These are phyloP conservation scores for Ascochyta koolunga DNA, from an alignment of 2,329 filamentous ascomycete species.

Conservation along the genomic window DNA sequence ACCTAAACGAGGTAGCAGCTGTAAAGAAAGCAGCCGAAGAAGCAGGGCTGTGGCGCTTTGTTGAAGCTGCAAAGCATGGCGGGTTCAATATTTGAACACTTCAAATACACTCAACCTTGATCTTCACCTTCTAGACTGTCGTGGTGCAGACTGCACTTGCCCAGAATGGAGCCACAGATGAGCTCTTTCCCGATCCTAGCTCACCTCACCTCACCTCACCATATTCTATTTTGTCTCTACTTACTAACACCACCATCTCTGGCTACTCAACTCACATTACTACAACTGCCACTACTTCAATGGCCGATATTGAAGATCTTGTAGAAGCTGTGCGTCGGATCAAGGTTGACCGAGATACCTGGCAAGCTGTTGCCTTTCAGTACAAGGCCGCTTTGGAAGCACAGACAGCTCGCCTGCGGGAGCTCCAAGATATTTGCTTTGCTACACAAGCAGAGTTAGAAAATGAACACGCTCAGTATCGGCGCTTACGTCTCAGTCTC, in stretches of 20 bases:
- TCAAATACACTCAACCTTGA: no score
- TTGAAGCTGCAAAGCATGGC: constrained; percentile 66
- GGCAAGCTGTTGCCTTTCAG: constrained; percentile 33
- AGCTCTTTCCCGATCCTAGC: not conserved
- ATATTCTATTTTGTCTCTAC: not conserved
- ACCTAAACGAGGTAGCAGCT: constrained; percentile 66
- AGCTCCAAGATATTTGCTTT: constrained; percentile 37
- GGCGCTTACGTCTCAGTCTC: constrained; percentile 10
- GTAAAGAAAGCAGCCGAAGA: constrained; percentile 71
- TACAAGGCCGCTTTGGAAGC: constrained; percentile 39
- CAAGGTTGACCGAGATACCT: constrained; percentile 40
- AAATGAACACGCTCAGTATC: constrained; percentile 34
- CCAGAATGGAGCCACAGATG: not conserved
- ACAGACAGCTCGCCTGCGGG: constrained; percentile 28
- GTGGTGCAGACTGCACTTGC: not conserved
- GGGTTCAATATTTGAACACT: constrained; percentile 57
- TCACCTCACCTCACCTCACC: constrained; percentile 1
- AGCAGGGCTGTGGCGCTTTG: constrained; percentile 80
- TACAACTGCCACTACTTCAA: constrained; percentile 19
- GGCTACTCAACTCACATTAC: constrained; percentile 23
- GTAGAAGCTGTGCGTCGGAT: constrained; percentile 26
- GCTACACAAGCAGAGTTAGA: constrained; percentile 43
- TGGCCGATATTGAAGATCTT: constrained; percentile 20
- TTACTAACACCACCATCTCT: not conserved
- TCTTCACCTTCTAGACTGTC: no score